Conservation (phyloP, 139 green algal species). For the Chlorella vulgaris region DNA sequence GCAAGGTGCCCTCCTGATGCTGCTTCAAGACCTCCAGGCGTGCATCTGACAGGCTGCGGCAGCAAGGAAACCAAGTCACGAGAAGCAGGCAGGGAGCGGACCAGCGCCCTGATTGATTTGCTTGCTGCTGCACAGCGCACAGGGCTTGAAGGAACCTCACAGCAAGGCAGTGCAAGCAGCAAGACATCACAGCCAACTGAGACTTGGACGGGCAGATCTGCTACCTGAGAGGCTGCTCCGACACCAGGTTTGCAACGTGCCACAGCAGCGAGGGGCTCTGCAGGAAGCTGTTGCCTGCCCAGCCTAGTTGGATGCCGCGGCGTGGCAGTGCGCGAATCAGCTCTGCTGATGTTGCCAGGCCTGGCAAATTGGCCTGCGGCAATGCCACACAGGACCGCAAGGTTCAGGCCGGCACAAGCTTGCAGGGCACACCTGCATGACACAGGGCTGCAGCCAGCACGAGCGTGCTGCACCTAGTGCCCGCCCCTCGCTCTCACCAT, state of each 20-base stretch:
- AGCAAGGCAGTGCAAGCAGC: no score
- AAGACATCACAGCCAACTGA: no score
- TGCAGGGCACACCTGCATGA: no score
- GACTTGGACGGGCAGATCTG: neutral
- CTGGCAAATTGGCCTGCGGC: slow-evolving; percentile 2
- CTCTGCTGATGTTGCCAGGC: slow-evolving; percentile 8
- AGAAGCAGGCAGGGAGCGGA: no score
- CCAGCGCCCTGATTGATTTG: no score
- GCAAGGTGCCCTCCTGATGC: neutral
- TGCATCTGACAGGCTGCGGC: neutral
- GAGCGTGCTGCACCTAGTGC: neutral
- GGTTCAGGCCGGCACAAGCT: no score
- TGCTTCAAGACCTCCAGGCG: neutral
- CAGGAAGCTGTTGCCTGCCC: neutral
- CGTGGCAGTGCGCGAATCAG: neutral
- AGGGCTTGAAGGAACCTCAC: no score
- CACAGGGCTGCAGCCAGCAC: neutral
- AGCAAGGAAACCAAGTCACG: neutral
- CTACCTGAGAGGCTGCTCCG: slow-evolving; percentile 1
- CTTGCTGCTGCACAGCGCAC: no score
- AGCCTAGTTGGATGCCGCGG: slow-evolving; percentile 8
- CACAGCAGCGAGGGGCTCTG: neutral
- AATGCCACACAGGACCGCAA: no score
- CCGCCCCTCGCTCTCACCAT: neutral
- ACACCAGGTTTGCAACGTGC: slow-evolving; percentile 1